phyloP scores from a whole-genome alignment of 305 asterid species.

The Rubia peregrina region DNA sequence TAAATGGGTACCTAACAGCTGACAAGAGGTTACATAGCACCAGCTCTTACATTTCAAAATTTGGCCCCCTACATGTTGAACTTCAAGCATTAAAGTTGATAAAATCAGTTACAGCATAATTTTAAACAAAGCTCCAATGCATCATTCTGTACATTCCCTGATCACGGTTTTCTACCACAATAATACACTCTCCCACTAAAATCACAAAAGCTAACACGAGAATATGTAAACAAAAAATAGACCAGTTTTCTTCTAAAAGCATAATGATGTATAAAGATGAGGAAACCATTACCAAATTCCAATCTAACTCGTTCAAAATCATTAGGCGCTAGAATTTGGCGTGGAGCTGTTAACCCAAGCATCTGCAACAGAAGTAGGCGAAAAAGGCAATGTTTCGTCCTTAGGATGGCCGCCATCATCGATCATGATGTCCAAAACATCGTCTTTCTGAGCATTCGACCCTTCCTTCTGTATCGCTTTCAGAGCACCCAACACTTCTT shows the following conservation, averaged over 20 bases:
- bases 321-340: slow-evolving; percentile 34
- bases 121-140: background rate
- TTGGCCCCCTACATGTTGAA: too few relatives aligned
- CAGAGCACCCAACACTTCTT: slow-evolving; percentile 47
- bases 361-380: slow-evolving; percentile 34
- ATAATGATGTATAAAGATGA: background rate
- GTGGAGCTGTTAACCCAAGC: slow-evolving; percentile 29
- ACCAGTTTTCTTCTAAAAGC: background rate
- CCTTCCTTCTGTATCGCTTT: slow-evolving; percentile 52
- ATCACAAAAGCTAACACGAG: background rate
- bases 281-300: background rate
- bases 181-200: background rate
- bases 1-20: too few relatives aligned
- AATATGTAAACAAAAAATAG: slow-evolving; percentile 5
- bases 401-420: slow-evolving; percentile 36
- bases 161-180: background rate
- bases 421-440: slow-evolving; percentile 47
- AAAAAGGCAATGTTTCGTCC: slow-evolving; percentile 29
- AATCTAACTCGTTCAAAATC: slow-evolving; percentile 14
- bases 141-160: slow-evolving; percentile 26
- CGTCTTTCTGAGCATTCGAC: slow-evolving; percentile 41
- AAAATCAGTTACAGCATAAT: background rate
- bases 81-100: background rate
- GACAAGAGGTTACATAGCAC: too few relatives aligned
- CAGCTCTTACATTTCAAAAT: too few relatives aligned